Evolutionary conservation across 2,329 filamentous ascomycete genomes (phyloP).

Genomic region (Diatrype stigma): DNA sequence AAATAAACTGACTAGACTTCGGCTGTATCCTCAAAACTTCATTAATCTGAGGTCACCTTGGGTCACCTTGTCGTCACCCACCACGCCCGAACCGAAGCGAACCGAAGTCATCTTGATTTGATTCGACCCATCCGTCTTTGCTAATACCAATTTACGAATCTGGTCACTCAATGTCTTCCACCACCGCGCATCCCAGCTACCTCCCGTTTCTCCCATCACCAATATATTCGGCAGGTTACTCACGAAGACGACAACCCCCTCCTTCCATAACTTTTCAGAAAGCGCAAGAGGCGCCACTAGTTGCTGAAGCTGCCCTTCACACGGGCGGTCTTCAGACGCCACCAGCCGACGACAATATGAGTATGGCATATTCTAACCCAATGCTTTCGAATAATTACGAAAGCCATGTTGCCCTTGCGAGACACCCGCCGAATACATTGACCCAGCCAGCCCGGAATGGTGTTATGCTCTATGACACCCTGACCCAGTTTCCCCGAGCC

Average conservation of each 20-base stretch:
- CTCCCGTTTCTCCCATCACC: conserved; percentile 24
- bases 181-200: conserved; percentile 17
- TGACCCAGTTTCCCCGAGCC: conserved; percentile 16
- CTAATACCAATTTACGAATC: background rate
- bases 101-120: background rate
- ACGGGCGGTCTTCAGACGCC: conserved; percentile 45
- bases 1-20: background rate
- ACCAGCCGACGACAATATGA: conserved; percentile 48
- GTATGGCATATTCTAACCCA: conserved; percentile 45
- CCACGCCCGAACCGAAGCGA: background rate
- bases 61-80: background rate
- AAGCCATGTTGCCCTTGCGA: conserved; percentile 36
- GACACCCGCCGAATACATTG: conserved; percentile 30
- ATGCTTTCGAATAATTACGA: conserved; percentile 43
- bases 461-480: conserved; percentile 29
- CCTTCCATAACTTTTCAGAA: conserved; percentile 15
- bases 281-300: conserved; percentile 14
- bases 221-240: conserved; percentile 13
- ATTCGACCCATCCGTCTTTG: background rate
- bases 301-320: conserved; percentile 21
- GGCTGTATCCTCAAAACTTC: background rate
- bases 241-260: conserved; percentile 11
- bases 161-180: conserved; percentile 25
- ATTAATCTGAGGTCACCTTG: background rate
- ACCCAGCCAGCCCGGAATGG: conserved; percentile 30